Evolutionary conservation across 305 asterid species (phyloP).

Genomic region (Rubia balearica): DNA sequence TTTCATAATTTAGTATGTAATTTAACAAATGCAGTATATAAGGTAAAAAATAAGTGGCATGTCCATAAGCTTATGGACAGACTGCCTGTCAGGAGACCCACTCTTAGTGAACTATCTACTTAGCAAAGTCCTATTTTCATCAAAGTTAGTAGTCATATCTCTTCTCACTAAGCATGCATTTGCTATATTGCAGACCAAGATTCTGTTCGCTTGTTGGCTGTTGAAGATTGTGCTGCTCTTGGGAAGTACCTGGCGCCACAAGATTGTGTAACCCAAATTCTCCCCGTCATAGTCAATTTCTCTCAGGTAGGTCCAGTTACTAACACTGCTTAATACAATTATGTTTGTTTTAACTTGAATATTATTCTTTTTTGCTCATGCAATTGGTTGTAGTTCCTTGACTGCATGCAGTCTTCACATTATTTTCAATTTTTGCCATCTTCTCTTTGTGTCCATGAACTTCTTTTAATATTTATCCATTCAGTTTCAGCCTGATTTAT

Average conservation of each 20-base stretch:
- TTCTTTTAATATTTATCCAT: background rate
- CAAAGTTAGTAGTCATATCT: background rate
- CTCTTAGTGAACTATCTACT: background rate
- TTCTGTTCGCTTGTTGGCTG: slow-evolving; percentile 38
- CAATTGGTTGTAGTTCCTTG: background rate
- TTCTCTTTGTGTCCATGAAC: background rate
- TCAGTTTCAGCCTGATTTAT: background rate
- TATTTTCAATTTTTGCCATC: background rate
- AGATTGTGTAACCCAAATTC: slow-evolving; percentile 37
- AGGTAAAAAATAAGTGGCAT: no score
- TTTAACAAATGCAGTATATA: no score
- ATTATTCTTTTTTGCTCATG: background rate
- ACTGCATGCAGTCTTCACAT: background rate
- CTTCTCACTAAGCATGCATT: slow-evolving; percentile 4
- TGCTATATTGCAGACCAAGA: slow-evolving; percentile 28
- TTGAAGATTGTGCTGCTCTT: slow-evolving; percentile 39
- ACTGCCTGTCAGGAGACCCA: no score
- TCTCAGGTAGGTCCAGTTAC: slow-evolving; percentile 26
- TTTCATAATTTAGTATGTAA: no score
- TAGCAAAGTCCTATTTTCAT: background rate
- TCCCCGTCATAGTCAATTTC: slow-evolving; percentile 35
- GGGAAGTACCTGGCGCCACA: slow-evolving; percentile 36
- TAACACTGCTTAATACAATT: background rate
- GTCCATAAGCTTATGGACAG: no score
- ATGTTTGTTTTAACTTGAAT: background rate